These are phyloP conservation scores for Stenocarpella maydis DNA, from an alignment of 2,329 filamentous ascomycete species.

Conservation along the genomic window DNA sequence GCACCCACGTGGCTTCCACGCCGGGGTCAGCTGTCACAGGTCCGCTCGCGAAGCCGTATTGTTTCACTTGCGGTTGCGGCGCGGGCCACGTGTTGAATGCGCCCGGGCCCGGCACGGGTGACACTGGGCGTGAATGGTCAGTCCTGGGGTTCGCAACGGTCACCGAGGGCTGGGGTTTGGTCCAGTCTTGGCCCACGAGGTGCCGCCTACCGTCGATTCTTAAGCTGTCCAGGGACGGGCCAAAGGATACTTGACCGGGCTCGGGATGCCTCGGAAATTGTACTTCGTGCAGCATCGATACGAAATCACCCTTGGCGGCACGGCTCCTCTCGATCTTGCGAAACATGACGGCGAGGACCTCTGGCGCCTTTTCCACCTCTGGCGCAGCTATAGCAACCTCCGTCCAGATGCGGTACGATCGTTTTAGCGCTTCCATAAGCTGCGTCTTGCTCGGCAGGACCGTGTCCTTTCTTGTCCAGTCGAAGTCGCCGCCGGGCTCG, in stretches of 20 bases:
- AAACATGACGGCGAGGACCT: slow-evolving; percentile 56
- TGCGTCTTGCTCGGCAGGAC: slow-evolving; percentile 48
- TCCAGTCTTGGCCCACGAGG: background rate
- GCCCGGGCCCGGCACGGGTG: background rate
- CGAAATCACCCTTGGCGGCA: slow-evolving; percentile 2
- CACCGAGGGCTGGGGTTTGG: background rate
- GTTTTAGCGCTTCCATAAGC: slow-evolving; percentile 51
- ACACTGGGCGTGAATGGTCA: background rate
- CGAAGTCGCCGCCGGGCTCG: slow-evolving; percentile 45
- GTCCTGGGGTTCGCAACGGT: background rate
- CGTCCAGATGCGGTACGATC: slow-evolving; percentile 55
- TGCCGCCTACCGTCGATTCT: slow-evolving; percentile 12
- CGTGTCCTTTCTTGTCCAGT: slow-evolving; percentile 47
- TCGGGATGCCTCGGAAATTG: background rate
- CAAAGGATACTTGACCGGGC: background rate
- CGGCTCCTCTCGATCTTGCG: slow-evolving; percentile 45
- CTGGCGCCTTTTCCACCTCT: slow-evolving; percentile 56
- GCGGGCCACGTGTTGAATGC: background rate
- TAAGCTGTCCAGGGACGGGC: slow-evolving; percentile 14
- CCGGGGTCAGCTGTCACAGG: background rate
- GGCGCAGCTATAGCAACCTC: slow-evolving; percentile 47
- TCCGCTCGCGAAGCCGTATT: slow-evolving; percentile 4
- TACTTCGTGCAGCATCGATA: slow-evolving; percentile 1
- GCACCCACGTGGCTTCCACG: slow-evolving; percentile 31
- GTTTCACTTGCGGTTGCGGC: background rate